These are phyloP conservation scores for Juglanconis oblonga DNA, from an alignment of 2,329 filamentous ascomycete genomes.

Conservation along the genomic window DNA sequence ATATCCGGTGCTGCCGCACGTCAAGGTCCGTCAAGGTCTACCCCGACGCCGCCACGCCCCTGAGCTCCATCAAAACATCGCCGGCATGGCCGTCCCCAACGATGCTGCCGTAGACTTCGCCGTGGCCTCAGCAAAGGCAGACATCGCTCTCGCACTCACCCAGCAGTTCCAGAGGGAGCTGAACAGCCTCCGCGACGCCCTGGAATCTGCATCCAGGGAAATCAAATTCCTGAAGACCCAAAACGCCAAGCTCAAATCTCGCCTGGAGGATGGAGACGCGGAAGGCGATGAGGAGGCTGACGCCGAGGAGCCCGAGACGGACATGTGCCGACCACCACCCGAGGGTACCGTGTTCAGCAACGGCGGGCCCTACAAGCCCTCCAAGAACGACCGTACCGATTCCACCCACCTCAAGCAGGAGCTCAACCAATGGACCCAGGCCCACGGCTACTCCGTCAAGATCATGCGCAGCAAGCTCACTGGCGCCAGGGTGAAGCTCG, in stretches of 20 bases:
- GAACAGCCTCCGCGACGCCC: constrained; percentile 15
- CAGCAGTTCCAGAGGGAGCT: constrained; percentile 17
- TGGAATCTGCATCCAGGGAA: constrained; percentile 10
- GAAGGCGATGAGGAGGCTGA: constrained; percentile 7
- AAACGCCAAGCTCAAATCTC: constrained; percentile 11
- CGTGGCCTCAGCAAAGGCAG: constrained; percentile 15
- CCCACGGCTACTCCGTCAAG: constrained; percentile 16
- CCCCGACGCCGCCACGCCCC: neutral
- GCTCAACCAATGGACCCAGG: constrained; percentile 17
- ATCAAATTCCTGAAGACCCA: constrained; percentile 10
- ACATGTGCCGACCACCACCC: constrained; percentile 13
- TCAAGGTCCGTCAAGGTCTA: neutral
- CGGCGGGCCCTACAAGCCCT: constrained; percentile 8
- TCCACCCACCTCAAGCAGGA: constrained; percentile 6
- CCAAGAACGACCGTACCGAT: constrained; percentile 2
- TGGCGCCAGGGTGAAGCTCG: constrained; percentile 18
- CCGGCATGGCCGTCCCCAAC: neutral
- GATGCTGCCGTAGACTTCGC: neutral
- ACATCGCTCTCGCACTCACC: constrained; percentile 13
- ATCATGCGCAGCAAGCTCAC: constrained; percentile 15
- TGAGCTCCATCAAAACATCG: neutral
- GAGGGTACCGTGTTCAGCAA: constrained; percentile 17
- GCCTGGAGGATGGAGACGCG: constrained; percentile 1
- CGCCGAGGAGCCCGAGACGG: neutral
- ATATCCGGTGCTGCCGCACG: neutral